Conservation (phyloP, 106 monocot species). For the Dioscorea dumetorum region DNA sequence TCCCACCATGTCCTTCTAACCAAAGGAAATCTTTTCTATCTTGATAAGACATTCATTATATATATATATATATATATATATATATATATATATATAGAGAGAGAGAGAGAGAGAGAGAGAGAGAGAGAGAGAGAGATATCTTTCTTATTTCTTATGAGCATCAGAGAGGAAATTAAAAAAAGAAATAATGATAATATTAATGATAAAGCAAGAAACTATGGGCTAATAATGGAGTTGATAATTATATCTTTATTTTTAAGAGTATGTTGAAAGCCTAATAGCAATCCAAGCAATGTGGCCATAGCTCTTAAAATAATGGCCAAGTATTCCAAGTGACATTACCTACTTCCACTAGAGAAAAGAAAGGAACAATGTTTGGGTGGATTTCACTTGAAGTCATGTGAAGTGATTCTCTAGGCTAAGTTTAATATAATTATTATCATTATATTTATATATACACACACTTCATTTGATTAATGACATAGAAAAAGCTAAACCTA, state of each 20-base stretch:
- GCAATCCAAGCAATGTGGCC: neutral
- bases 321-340: neutral
- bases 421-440: neutral
- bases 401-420: neutral
- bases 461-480: no score
- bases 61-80: no score
- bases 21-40: neutral
- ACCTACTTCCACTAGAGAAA: neutral
- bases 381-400: neutral
- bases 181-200: no score
- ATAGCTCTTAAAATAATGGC: neutral
- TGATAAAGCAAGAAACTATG: no score
- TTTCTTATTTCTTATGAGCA: neutral
- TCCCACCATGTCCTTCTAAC: neutral
- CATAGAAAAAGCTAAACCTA: no score
- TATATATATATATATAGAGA: no score
- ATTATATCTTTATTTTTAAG: neutral
- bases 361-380: neutral
- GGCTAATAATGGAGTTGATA: no score
- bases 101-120: no score
- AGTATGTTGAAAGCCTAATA: neutral
- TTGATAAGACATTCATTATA: neutral
- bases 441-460: no score
- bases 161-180: no score
- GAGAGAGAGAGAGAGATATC: no score